Evolutionary conservation across 2,329 filamentous ascomycete species (phyloP), one percentile per base, ranked within the genome.

Genomic region (Monosporascus sp.): DNA sequence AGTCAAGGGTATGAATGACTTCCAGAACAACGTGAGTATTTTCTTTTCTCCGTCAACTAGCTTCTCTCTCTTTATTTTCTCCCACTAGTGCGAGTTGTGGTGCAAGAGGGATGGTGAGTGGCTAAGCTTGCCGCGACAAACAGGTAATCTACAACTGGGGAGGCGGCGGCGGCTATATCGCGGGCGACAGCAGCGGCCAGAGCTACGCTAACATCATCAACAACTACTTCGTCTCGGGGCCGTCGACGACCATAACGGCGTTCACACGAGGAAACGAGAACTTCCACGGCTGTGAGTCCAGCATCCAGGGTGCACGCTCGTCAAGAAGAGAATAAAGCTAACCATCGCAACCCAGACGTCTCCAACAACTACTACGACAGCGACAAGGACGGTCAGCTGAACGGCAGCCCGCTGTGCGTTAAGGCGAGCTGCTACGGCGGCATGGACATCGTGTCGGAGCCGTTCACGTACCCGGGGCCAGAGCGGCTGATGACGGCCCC

Each of bases 161-260:
- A 9, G 70, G 71, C 1, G 77, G 78, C 0, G 78, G 77, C 5
- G 79, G 74, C 4, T 82, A 82, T 50, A 82, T 80, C 49, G 77
- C 77, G 0, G 78, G 78, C 3, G 77, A 79, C 55, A 77, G 74
- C 37, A 66, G 60, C 0, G 77, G 72, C 5, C 59, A 69, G 25
- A 79, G 74, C 50, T 71, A 74, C 48, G 77, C 72, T 5, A 79
- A 82, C 55, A 76, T 82, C 52, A 69, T 81, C 50, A 76, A 76
- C 54, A 82, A 82, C 64, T 81, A 82, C 63, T 82, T 81, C 64
- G 77, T 82, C 54, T 74, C 73, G 2, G 80, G 79, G 0, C 79
- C 78, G 0, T 73, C 68, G 46, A 81, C 78, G 3, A 72, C 65
- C 25, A 72, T 74, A 2, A 70, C 75, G 1, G 75, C 77, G 0